A percentile compares a stretch with the other conserved stretches of the same genome.
Conservation (phyloP, 163 green algal genomes). For the Coccomyxa subellipsoidea region DNA sequence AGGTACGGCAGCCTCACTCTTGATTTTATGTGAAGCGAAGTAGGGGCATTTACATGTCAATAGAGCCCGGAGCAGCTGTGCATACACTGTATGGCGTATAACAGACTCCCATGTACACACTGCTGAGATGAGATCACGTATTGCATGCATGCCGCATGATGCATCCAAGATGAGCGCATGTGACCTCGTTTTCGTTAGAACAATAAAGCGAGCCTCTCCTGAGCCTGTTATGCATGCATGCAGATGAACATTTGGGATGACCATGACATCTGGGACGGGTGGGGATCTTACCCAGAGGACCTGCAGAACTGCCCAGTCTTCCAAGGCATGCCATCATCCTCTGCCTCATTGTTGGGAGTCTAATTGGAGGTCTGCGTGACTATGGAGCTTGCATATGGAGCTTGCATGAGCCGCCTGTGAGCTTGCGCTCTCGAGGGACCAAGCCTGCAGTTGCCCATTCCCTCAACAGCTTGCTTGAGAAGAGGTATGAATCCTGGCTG, state of each 20-base stretch:
- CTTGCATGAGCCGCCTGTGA: too few relatives aligned
- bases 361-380: too few relatives aligned
- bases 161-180: not conserved
- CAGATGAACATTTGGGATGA: conserved; percentile 72
- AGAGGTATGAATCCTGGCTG: not conserved
- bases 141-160: not conserved
- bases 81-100: too few relatives aligned
- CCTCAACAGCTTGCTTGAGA: not conserved
- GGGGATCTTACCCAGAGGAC: conserved; percentile 54
- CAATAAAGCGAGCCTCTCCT: too few relatives aligned
- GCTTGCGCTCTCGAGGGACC: not conserved
- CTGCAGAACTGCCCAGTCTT: conserved; percentile 65
- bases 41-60: too few relatives aligned
- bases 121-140: too few relatives aligned
- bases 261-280: conserved; percentile 63
- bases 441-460: not conserved
- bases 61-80: too few relatives aligned
- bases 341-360: too few relatives aligned
- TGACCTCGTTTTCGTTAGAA: too few relatives aligned
- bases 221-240: not conserved
- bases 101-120: not conserved
- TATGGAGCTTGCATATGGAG: too few relatives aligned
- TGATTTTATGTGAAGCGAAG: not conserved
- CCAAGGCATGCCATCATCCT: conserved; percentile 20
- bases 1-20: conserved; percentile 16